phyloP scores from a whole-genome alignment of 2,329 filamentous ascomycete species.

The Ophiosphaerella narmari region DNA sequence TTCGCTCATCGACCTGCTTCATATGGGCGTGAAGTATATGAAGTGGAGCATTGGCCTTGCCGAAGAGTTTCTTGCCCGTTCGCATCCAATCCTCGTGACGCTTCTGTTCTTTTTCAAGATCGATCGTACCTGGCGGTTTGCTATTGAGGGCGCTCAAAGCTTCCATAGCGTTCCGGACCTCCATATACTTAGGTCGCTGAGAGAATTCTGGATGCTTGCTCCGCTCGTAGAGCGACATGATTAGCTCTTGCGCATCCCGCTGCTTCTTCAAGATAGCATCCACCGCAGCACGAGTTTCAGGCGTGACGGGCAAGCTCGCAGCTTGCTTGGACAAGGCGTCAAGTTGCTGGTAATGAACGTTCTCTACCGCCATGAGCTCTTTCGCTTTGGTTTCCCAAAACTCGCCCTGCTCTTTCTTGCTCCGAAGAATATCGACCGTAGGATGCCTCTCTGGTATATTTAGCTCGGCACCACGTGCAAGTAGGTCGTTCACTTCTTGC shows the following conservation, averaged over 20 bases:
- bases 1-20: constrained; percentile 88
- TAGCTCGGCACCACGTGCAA: constrained; percentile 76
- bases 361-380: constrained; percentile 89
- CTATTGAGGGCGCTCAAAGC: constrained; percentile 87
- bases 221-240: constrained; percentile 78
- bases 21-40: constrained; percentile 96
- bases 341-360: constrained; percentile 91
- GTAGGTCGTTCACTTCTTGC: constrained; percentile 76
- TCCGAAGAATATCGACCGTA: constrained; percentile 74
- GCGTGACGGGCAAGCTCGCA: constrained; percentile 75
- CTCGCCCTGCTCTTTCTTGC: constrained; percentile 76
- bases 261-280: constrained; percentile 96
- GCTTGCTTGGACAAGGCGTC: constrained; percentile 90
- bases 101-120: constrained; percentile 92
- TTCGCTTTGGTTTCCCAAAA: constrained; percentile 92
- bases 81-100: constrained; percentile 99
- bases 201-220: constrained; percentile 75
- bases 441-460: constrained; percentile 81
- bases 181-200: constrained; percentile 82
- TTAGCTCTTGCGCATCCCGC: constrained; percentile 88
- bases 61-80: constrained; percentile 95
- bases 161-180: constrained; percentile 89
- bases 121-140: constrained; percentile 86
- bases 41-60: constrained; percentile 94
- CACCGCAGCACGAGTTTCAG: constrained; percentile 78